Percentiles rank a stretch among this genome's conserved stretches.
Conservation (phyloP, 805 yeast genomes). For the Candida argentea region DNA sequence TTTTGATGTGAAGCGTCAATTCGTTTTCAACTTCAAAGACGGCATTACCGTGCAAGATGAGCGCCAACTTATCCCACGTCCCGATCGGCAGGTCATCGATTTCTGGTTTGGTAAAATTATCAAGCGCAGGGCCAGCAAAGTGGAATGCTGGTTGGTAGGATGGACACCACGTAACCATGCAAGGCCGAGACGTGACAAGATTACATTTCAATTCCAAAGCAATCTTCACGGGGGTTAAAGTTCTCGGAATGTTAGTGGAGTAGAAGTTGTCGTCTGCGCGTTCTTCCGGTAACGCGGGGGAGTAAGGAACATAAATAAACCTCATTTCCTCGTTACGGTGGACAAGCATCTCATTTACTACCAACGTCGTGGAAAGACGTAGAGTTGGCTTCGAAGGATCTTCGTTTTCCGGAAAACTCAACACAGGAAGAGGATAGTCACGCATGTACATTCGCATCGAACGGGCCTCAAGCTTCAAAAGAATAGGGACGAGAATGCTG, state of each 20-base stretch:
- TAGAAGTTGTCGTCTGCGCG: conserved; percentile 38
- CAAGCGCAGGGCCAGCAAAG: conserved; percentile 34
- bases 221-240: conserved; percentile 53
- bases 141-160: conserved; percentile 51
- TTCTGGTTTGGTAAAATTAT: conserved; percentile 35
- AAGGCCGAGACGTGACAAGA: conserved; percentile 36
- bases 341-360: conserved; percentile 47
- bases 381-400: conserved; percentile 17
- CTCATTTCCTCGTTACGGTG: conserved; percentile 34
- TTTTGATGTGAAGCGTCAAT: conserved; percentile 53
- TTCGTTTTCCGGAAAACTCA: conserved; percentile 35
- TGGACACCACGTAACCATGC: conserved; percentile 54
- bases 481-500: conserved; percentile 45
- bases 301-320: conserved; percentile 46
- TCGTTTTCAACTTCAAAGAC: conserved; percentile 39
- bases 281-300: conserved; percentile 37
- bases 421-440: conserved; percentile 50
- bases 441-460: conserved; percentile 35
- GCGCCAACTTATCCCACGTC: conserved; percentile 46
- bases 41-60: conserved; percentile 44
- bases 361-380: conserved; percentile 34
- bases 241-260: conserved; percentile 48
- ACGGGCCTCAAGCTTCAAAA: conserved; percentile 33
- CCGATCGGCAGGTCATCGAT: conserved; percentile 37
- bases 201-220: conserved; percentile 38